Evolutionary conservation across 2,329 filamentous ascomycete species (phyloP), one percentile per base, ranked within the genome.

Genomic region (Tolypocladium guangdongense): DNA sequence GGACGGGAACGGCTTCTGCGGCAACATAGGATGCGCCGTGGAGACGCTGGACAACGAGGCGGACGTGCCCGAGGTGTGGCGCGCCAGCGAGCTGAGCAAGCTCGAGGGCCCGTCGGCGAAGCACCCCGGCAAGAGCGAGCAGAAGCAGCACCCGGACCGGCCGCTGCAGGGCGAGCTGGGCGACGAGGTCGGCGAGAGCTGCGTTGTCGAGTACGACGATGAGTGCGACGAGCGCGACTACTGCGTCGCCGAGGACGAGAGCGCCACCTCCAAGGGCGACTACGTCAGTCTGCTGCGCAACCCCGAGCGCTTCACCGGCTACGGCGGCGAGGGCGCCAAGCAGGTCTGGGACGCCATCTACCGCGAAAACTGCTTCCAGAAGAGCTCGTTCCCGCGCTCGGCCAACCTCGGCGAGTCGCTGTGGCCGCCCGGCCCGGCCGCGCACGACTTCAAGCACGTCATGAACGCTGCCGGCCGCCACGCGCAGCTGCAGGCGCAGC

Each of bases 301-400:
- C 65, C 92, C 92, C 1, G 92, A 99, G 67, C 82, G 91, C 55
- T 99, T 96, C 70, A 99, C 93, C 0, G 93, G 93, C 49, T 99
- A 97, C 66, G 81, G 86, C 8, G 93, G 93, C 52, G 81, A 86
- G 55, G 87, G 91, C 20, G 83, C 92, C 41, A 83, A 86, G 64
- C 90, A 95, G 72, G 89, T 99, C 18, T 99, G 93, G 93, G 87
- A 96, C 66, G 88, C 93, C 54, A 90, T 99, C 55, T 99, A 99
- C 71, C 81, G 90, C 51, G 93, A 99, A 70, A 99, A 99, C 69
- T 99, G 93, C 73, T 99, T 99, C 75, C 80, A 83, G 62, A 80
- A 77, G 66, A 78, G 78, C 58, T 85, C 82, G 0, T 85, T 85
- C 66, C 77, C 82, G 2, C 72, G 76, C 55, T 80, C 80, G 24